These are phyloP conservation scores for Geranium rotundifolium DNA, from an alignment of 345 rosid genomes.

Conservation along the genomic window DNA sequence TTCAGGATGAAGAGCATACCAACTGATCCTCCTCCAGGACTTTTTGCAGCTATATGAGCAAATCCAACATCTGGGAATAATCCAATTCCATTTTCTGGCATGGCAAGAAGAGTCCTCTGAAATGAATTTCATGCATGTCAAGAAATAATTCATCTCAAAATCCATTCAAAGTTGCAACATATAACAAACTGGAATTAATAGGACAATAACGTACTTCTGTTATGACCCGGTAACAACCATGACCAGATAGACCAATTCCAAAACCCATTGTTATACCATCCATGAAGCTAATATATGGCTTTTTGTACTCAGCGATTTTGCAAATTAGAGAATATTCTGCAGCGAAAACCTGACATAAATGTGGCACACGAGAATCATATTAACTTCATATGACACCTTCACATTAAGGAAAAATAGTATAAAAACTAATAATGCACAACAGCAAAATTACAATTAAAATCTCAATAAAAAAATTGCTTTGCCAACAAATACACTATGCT, in stretches of 20 bases:
- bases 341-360: constrained; percentile 49
- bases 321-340: constrained; percentile 85
- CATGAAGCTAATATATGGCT: constrained; percentile 83
- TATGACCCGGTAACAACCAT: constrained; percentile 70
- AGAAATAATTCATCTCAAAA: constrained; percentile 3
- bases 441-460: too few species aligned
- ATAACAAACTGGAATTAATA: constrained; percentile 1
- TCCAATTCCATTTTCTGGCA: constrained; percentile 99
- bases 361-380: background rate
- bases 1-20: constrained; percentile 32
- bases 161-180: background rate
- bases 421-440: background rate
- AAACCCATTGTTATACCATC: constrained; percentile 96
- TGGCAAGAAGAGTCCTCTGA: constrained; percentile 73
- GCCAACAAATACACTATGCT: too few species aligned
- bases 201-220: constrained; percentile 50
- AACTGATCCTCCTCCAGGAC: constrained; percentile 89
- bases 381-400: background rate
- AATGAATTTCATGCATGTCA: constrained; percentile 3
- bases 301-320: constrained; percentile 75
- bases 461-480: too few species aligned
- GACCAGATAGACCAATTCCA: constrained; percentile 89
- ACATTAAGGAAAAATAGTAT: background rate
- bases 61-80: constrained; percentile 97
- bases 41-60: constrained; percentile 75